Percentiles rank a stretch among this genome's conserved stretches.
Evolutionary conservation across 2,329 filamentous ascomycete species (phyloP).

Genomic region (Waltergamsia citrina): DNA sequence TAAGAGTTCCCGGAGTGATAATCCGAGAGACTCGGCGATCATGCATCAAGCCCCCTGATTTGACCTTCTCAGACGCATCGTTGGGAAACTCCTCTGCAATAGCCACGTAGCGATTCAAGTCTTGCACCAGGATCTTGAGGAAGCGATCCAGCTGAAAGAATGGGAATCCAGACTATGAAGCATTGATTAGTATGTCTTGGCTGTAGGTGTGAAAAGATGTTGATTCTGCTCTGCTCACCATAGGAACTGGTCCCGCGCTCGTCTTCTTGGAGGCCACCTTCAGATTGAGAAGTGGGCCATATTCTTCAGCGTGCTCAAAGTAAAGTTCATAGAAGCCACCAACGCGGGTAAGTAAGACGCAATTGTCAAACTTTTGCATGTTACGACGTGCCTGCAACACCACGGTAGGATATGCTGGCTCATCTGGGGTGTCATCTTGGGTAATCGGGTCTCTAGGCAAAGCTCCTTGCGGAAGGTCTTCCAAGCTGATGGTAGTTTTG

Average conservation of each 20-base stretch:
- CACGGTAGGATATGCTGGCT: conserved; percentile 70
- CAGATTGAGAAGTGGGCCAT: conserved; percentile 75
- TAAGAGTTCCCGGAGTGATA: conserved; percentile 88
- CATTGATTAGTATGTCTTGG: no score
- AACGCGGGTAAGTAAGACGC: conserved; percentile 83
- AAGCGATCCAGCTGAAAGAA: conserved; percentile 88
- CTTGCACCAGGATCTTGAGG: conserved; percentile 86
- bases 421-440: conserved; percentile 24
- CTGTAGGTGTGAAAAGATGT: no score
- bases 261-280: conserved; percentile 79
- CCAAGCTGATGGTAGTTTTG: conserved; percentile 40
- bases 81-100: conserved; percentile 90
- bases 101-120: conserved; percentile 82
- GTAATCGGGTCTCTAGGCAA: conserved; percentile 27
- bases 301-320: conserved; percentile 88
- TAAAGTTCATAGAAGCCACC: conserved; percentile 98
- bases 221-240: conserved; percentile 57
- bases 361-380: conserved; percentile 85
- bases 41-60: conserved; percentile 70
- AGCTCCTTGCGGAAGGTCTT: conserved; percentile 47
- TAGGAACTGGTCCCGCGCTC: conserved; percentile 69
- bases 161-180: conserved; percentile 72
- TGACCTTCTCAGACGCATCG: conserved; percentile 57
- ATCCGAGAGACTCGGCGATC: conserved; percentile 79
- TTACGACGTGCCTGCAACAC: conserved; percentile 79